Evolutionary conservation across 2,329 filamentous ascomycete genomes (phyloP).

Genomic region (Fusarium bactridioides): DNA sequence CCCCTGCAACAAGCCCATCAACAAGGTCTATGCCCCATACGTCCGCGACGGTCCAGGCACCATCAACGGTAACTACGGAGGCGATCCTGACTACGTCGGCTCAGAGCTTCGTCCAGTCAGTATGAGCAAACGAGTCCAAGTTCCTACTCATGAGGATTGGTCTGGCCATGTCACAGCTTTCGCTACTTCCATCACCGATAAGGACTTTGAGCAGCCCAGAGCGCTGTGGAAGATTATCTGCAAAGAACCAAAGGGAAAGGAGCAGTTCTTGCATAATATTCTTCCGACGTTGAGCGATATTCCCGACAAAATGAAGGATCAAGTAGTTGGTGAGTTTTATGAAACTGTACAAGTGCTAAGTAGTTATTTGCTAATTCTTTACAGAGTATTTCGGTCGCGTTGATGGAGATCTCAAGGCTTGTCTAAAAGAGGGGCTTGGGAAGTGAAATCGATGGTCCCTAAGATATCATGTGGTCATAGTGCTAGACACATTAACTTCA

Average conservation of each 20-base stretch:
- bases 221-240: constrained; percentile 37
- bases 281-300: constrained; percentile 27
- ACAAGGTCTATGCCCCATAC: constrained; percentile 37
- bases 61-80: constrained; percentile 40
- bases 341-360: too few species aligned
- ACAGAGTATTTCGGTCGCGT: constrained; percentile 6
- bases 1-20: constrained; percentile 43
- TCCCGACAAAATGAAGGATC: constrained; percentile 12
- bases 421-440: not conserved
- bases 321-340: constrained; percentile 7
- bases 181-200: constrained; percentile 9
- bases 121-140: constrained; percentile 38
- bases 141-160: constrained; percentile 36
- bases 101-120: constrained; percentile 52
- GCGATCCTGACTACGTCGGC: constrained; percentile 39
- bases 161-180: constrained; percentile 30
- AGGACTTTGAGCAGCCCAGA: constrained; percentile 37
- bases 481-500: not conserved
- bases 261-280: constrained; percentile 36
- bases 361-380: too few species aligned
- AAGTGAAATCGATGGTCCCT: not conserved
- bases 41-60: constrained; percentile 37
- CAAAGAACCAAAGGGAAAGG: constrained; percentile 18
- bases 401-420: not conserved
- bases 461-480: not conserved